A percentile compares a stretch with the other conserved stretches of the same genome.
These are phyloP conservation scores for Neoarthrinium moseri DNA, from an alignment of 2,329 filamentous ascomycete species.

Conservation along the genomic window DNA sequence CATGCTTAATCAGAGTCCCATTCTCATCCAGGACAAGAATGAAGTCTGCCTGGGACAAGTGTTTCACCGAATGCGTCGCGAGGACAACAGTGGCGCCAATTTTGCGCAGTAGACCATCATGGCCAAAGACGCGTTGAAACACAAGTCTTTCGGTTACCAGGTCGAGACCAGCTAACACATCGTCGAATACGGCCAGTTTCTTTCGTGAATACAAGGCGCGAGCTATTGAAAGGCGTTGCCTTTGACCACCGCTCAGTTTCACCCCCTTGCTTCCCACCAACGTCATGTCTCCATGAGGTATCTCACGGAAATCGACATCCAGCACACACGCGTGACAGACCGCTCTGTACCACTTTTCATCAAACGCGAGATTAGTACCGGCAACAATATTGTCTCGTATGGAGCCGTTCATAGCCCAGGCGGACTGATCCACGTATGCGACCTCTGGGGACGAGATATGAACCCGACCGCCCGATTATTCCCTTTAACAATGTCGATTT, in stretches of 20 bases:
- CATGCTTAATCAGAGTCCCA: conserved; percentile 31
- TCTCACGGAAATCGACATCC: conserved; percentile 12
- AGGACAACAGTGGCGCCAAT: conserved; percentile 23
- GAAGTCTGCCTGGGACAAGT: conserved; percentile 31
- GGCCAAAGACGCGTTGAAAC: conserved; percentile 11
- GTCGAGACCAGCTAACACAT: conserved; percentile 18
- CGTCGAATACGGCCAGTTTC: conserved; percentile 15
- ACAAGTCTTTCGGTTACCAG: conserved; percentile 13
- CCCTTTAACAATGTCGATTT: conserved; percentile 13
- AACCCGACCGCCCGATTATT: conserved; percentile 9
- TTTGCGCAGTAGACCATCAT: conserved; percentile 8
- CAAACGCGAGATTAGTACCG: conserved; percentile 13
- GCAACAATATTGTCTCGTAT: conserved; percentile 17
- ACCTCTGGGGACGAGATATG: conserved; percentile 7
- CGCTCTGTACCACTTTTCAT: conserved; percentile 13
- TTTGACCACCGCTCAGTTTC: conserved; percentile 26
- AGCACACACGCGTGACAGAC: conserved; percentile 16
- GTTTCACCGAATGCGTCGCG: conserved; percentile 21
- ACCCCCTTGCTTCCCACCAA: conserved; percentile 25
- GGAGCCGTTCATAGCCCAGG: conserved; percentile 17
- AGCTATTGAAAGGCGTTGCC: conserved; percentile 12
- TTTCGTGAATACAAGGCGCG: conserved; percentile 17
- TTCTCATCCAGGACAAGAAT: conserved; percentile 28
- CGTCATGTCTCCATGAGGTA: conserved; percentile 24
- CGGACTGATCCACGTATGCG: conserved; percentile 17